Base-by-base conservation (phyloP, 352 stramenopile species). In the Pythium folliculosum region DNA sequence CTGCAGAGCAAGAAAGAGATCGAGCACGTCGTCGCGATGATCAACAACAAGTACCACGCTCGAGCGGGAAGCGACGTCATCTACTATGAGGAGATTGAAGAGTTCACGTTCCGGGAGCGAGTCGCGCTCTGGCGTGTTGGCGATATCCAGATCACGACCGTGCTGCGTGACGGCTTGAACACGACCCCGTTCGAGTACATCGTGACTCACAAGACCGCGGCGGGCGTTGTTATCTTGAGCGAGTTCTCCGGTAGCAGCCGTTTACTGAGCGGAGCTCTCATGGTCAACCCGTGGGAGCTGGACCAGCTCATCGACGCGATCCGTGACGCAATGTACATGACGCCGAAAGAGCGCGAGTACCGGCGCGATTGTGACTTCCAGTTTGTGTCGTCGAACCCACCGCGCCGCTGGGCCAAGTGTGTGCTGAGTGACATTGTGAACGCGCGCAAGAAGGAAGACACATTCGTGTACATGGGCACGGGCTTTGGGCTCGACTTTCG, bases 241-340 rank as follows among this genome's bases (percentile, higher is more conserved):
- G 97, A 99, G 65, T 99, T 99, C 70, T 97, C 96, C 1, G 95
- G 89, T 23, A 98, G 91, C 65, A 98, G 95, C 60, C 85, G 97
- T 17, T 78, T 99, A 2, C 87, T 99, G 57, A 91, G 94, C 60
- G 97, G 97, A 4, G 94, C 96, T 5, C 60, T 99, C 19, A 96
- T 95, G 12, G 92, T 99, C 13, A 99, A 99, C 69, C 97, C 97
- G 1, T 99, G 97, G 96, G 97, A 99, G 70, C 67, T 97, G 3
- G 86, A 91, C 58, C 80, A 94, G 58, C 75, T 94, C 0, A 89
- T 89, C 35, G 79, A 92, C 19, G 77, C 78, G 3, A 73, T 94
- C 17, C 83, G 81, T 16, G 77, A 91, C 62, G 86, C 86, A 0
- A 75, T 94, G 37, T 91, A 88, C 45, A 94, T 94, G 84, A 67